A percentile compares a stretch with the other conserved stretches of the same genome.
These are phyloP conservation scores for Austroboletus niveus DNA, from an alignment of 1,284 basidiomycete genomes.

Conservation along the genomic window DNA sequence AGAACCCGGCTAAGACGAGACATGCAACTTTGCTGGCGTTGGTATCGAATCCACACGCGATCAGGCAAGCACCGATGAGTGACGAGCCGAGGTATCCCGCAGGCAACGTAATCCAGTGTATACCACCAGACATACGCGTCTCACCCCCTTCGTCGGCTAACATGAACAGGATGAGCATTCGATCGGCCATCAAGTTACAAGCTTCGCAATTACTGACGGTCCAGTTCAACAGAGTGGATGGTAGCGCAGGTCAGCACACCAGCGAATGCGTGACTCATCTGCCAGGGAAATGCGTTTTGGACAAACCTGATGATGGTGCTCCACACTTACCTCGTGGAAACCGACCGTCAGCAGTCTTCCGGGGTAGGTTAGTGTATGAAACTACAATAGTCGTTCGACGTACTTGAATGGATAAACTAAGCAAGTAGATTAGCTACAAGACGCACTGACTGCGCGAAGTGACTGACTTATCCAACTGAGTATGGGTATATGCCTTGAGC, in stretches of 20 bases:
- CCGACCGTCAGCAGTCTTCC: constrained; percentile 77
- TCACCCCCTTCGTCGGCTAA: constrained; percentile 90
- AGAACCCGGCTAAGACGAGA: constrained; percentile 81
- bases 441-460: not conserved
- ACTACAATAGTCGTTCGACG: constrained; percentile 25
- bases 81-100: constrained; percentile 93
- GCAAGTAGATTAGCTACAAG: constrained; percentile 12
- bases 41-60: constrained; percentile 92
- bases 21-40: constrained; percentile 90
- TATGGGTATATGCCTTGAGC: constrained; percentile 71
- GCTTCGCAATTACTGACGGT: constrained; percentile 53
- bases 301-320: not conserved
- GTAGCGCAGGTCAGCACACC: constrained; percentile 88
- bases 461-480: constrained; percentile 69
- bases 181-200: not conserved
- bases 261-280: constrained; percentile 84
- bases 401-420: constrained; percentile 92
- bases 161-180: constrained; percentile 5
- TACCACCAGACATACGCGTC: constrained; percentile 91
- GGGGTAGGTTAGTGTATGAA: constrained; percentile 12
- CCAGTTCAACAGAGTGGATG: constrained; percentile 86
- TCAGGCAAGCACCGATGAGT: constrained; percentile 86
- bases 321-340: constrained; percentile 73
- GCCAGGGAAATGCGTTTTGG: constrained; percentile 9
- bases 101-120: constrained; percentile 81